Evolutionary conservation across 768 basidiomycete genomes (phyloP), one percentile per base, ranked within the genome.

Genomic region (Antrodiella citrinella): DNA sequence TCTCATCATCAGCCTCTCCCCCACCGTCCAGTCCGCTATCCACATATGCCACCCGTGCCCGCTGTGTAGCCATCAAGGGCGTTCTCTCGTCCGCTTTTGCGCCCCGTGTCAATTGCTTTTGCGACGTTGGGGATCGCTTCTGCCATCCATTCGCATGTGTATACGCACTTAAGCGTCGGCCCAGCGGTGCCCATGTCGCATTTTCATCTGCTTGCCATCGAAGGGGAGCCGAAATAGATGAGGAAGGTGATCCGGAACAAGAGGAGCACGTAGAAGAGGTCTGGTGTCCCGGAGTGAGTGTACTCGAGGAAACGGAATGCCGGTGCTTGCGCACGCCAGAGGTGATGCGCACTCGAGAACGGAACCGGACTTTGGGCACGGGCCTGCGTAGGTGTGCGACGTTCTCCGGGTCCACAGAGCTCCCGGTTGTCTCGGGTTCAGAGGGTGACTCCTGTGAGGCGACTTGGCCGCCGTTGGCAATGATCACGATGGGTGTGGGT

Each of bases 151-250:
- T 54, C 43, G 54, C 42, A 10, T 54, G 50, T 10, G 65, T 56
- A 13, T 63, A 59, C 15, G 59, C 50, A 47, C 62, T 71, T 21
- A 86, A 73, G 44, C 84, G 75, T 60, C 70, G 73, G 9, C 80
- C 81, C 18, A 87, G 68, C 3, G 84, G 77, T 4, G 75, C 80
- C 78, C 80, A 86, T 1, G 66, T 57, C 38, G 70, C 73, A 45
- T 77, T 72, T 50, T 80, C 66, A 53, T 72, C 74, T 22, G 80
- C 58, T 49, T 67, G 64, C 58, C 64, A 76, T 44, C 81, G 84
- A 20, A 91, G 71, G 15, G 89, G 90, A 1, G 77, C 89, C 35
- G 88, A 91, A 54, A 91, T 84, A 38, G 87, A 89, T 2, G 88
- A 90, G 3, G 86, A 88, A 3, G 76, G 77, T 1, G 87, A 88